Conservation (phyloP, 2,329 filamentous ascomycete species). For the Fusarium burgessii region DNA sequence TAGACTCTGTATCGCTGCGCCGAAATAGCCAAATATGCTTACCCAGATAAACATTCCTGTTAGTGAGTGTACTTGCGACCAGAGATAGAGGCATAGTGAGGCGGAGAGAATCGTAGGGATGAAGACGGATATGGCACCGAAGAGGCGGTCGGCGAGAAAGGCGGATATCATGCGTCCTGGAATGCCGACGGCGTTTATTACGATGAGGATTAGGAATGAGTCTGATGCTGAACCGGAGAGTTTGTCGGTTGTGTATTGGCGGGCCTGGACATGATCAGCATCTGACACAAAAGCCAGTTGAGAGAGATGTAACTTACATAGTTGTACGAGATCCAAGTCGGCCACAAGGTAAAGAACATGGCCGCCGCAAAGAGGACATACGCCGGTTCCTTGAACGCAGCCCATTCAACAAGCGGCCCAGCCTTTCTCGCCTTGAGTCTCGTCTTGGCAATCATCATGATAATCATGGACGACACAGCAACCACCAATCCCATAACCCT, state of each 20-base stretch:
- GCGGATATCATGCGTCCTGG: conserved; percentile 66
- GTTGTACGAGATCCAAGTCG: conserved; percentile 64
- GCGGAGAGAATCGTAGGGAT: conserved; percentile 62
- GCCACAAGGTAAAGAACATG: conserved; percentile 59
- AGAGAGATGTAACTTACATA: too few relatives aligned
- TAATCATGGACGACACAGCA: conserved; percentile 56
- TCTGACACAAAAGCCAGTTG: too few relatives aligned
- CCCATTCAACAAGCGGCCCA: conserved; percentile 63
- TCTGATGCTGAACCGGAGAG: conserved; percentile 61
- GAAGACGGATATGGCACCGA: conserved; percentile 68
- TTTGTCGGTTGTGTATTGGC: conserved; percentile 55
- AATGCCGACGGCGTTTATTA: conserved; percentile 70
- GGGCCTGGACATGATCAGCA: conserved; percentile 46
- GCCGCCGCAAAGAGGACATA: conserved; percentile 55
- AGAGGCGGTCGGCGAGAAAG: conserved; percentile 64
- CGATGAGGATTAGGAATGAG: conserved; percentile 69
- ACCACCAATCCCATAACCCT: conserved; percentile 71
- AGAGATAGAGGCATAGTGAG: conserved; percentile 61
- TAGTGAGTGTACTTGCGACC: conserved; percentile 62
- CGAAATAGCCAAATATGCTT: conserved; percentile 72
- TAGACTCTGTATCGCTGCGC: conserved; percentile 72
- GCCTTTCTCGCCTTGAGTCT: conserved; percentile 61
- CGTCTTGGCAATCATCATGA: conserved; percentile 59
- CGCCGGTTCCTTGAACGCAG: conserved; percentile 62
- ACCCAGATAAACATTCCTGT: conserved; percentile 67